Conservation (phyloP, 2,329 filamentous ascomycete species). For the Neoarthrinium moseri region DNA sequence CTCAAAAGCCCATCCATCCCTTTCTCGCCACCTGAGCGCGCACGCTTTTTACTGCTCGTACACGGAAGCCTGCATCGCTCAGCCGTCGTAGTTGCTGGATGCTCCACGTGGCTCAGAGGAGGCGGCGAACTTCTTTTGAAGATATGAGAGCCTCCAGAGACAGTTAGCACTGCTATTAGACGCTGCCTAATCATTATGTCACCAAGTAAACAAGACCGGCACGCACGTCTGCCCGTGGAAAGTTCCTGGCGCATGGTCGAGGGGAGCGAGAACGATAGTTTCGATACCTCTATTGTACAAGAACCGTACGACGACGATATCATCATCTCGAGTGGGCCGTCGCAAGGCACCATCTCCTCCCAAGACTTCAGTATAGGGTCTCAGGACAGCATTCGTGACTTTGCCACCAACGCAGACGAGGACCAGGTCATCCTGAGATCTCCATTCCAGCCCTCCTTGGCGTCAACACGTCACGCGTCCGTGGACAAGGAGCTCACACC, state of each 20-base stretch:
- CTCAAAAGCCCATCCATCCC: not conserved
- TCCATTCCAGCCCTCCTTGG: constrained; percentile 54
- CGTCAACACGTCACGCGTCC: constrained; percentile 23
- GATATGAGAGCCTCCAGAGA: not conserved
- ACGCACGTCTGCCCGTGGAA: constrained; percentile 39
- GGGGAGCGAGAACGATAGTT: constrained; percentile 57
- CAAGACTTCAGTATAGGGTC: constrained; percentile 43
- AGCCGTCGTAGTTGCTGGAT: no score
- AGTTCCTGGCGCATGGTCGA: constrained; percentile 62
- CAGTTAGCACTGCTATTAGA: not conserved
- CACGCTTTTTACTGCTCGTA: constrained; percentile 8
- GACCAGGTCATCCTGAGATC: constrained; percentile 53
- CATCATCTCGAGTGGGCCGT: constrained; percentile 42
- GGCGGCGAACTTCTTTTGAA: not conserved
- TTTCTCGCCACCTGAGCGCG: constrained; percentile 9
- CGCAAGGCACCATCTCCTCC: constrained; percentile 41
- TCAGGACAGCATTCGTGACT: constrained; percentile 56
- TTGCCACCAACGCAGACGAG: constrained; percentile 52
- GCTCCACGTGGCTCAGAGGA: not conserved
- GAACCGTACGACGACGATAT: constrained; percentile 41
- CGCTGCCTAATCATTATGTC: constrained; percentile 7
- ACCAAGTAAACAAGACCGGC: constrained; percentile 16
- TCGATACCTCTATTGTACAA: constrained; percentile 54
- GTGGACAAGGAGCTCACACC: constrained; percentile 36
- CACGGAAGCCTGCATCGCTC: no score